Conservation (phyloP, 768 basidiomycete species). For the Amanita pseudoporphyria region DNA sequence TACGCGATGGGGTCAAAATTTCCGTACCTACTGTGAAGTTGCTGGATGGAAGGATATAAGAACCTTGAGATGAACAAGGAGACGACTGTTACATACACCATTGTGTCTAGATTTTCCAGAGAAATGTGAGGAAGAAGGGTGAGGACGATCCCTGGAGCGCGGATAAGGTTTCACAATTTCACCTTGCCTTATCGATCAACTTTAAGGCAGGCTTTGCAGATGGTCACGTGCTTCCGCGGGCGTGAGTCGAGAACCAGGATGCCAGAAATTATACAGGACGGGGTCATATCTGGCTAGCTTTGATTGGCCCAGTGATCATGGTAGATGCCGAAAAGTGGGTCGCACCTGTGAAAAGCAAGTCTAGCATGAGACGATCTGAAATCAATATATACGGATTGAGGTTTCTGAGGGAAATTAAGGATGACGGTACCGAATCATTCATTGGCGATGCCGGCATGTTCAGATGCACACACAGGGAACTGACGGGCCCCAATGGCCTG, state of each 20-base stretch:
- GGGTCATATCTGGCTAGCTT: too few species aligned
- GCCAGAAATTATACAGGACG: too few species aligned
- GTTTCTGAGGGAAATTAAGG: slow-evolving; percentile 39
- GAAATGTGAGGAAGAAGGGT: slow-evolving; percentile 15
- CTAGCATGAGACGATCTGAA: slow-evolving; percentile 13
- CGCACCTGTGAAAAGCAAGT: slow-evolving; percentile 13
- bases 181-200: slow-evolving; percentile 32
- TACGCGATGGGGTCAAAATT: neutral
- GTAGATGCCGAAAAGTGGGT: slow-evolving; percentile 20
- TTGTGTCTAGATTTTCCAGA: slow-evolving; percentile 45
- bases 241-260: too few species aligned
- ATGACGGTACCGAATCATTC: slow-evolving; percentile 41
- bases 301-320: too few species aligned
- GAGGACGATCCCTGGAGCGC: slow-evolving; percentile 24
- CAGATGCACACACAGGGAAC: slow-evolving; percentile 23
- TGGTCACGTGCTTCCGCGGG: slow-evolving; percentile 1
- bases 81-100: slow-evolving; percentile 59
- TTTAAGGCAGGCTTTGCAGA: slow-evolving; percentile 26
- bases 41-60: slow-evolving; percentile 37
- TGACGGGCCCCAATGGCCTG: slow-evolving; percentile 16
- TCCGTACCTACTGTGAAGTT: slow-evolving; percentile 76
- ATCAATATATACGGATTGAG: slow-evolving; percentile 25
- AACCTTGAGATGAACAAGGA: slow-evolving; percentile 9
- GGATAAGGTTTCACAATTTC: slow-evolving; percentile 27
- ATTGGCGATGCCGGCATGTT: slow-evolving; percentile 35